Evolutionary conservation across 129 eudicot genomes (phyloP), one percentile per base, ranked within the genome.

Genomic region (Heracleum sosnowskyi): DNA sequence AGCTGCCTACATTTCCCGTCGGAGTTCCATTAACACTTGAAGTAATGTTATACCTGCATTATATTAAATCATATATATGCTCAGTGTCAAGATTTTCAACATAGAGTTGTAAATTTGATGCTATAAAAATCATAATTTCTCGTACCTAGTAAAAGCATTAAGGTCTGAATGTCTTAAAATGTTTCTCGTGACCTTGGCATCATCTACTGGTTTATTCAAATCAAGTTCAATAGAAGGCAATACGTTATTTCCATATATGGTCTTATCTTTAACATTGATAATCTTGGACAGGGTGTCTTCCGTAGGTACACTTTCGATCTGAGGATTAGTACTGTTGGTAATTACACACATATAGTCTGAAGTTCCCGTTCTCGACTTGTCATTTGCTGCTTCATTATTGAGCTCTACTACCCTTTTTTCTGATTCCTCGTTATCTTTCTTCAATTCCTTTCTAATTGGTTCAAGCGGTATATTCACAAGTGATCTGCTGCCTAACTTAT

Each of bases 81-180:
- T 37, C 71, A 17, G 37, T 13, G 55, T 37, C 74, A 60, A 28
- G 39, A 33, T 70, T 62, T 47, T 39, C 66, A 45, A 22, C 41
- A 75, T 26, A 80, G 11, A 41, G 16, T n/a, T 15, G 68, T 26
- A 60, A 2, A 4, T n/a, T 60, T 60, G 68, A 60, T 60, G 29
- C 68, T 60, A 26, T 10, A 17, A 26, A 73, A 11, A 45, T 47
- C 31, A 55, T 51, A 45, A 45, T 24, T 75, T 74, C 11, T 36
- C 69, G 35, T 80, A 91, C 96, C 93, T 91, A 7, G 93, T 83
- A 79, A 91, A 91, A 66, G 96, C 93, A 46, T 91, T 88, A 46
- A 81, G 83, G 71, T 78, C 83, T 8, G 96, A 91, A 77, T 81
- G 96, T 77, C 90, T 85, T 72, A 91, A 60, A 63, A 82, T 78